Percentiles rank a stretch among this genome's conserved stretches.
phyloP scores from a whole-genome alignment of 208 protist genomes.

The Leishmania tropica region DNA sequence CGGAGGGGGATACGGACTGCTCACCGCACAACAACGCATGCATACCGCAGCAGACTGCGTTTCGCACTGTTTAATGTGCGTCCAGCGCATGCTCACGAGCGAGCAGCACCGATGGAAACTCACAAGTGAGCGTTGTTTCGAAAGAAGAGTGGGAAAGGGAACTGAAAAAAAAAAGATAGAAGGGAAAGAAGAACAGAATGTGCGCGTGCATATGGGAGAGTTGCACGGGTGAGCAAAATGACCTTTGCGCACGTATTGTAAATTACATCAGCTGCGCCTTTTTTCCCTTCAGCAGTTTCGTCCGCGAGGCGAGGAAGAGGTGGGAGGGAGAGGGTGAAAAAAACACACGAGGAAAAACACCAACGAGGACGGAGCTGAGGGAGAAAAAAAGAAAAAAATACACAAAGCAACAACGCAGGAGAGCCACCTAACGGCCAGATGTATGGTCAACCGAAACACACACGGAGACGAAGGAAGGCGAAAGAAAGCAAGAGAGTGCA shows the following conservation, averaged over 20 bases:
- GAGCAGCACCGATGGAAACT: not conserved
- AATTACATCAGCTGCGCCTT: constrained; percentile 9
- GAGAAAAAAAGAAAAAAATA: not conserved
- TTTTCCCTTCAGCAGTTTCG: not conserved
- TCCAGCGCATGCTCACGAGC: not conserved
- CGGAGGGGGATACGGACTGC: not conserved
- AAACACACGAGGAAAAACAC: not conserved
- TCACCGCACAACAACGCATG: not conserved
- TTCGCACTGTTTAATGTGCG: not conserved
- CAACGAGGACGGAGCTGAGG: not conserved
- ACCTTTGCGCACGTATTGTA: not conserved
- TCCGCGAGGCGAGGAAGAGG: not conserved
- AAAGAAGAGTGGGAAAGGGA: constrained; percentile 6
- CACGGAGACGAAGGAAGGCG: not conserved
- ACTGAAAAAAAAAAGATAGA: constrained; percentile 6
- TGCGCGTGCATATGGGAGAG: not conserved
- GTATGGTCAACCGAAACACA: not conserved
- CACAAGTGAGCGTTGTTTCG: not conserved
- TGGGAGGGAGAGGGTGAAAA: not conserved
- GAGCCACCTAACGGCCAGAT: not conserved
- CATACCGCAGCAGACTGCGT: not conserved
- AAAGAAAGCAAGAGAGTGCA: not conserved
- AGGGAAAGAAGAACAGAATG: not conserved
- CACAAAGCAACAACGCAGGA: not conserved
- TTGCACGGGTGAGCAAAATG: not conserved